Evolutionary conservation across 306 rosid species (phyloP).

Genomic region (Ceratonia siliqua): DNA sequence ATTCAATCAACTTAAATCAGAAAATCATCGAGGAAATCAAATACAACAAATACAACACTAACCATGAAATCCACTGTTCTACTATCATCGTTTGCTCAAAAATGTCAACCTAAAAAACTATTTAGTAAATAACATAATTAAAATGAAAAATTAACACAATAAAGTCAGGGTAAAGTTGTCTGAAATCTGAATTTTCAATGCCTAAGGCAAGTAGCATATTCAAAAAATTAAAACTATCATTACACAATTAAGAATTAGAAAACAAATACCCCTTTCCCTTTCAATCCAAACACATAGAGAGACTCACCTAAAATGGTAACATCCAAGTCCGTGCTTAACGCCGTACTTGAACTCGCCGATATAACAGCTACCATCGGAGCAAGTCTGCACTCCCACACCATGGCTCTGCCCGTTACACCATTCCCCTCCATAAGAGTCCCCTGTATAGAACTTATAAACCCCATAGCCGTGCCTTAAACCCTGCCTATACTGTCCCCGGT

Average conservation of each 20-base stretch:
- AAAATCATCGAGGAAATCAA: no score
- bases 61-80: no score
- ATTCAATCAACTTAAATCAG: no score
- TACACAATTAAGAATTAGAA: neutral
- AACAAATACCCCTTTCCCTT: neutral
- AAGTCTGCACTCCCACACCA: slow-evolving; percentile 80
- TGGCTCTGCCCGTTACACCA: slow-evolving; percentile 92
- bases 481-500: slow-evolving; percentile 69
- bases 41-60: no score
- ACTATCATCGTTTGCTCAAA: no score
- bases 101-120: no score
- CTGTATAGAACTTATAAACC: slow-evolving; percentile 70
- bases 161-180: neutral
- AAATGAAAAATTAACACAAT: no score
- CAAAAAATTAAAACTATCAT: neutral
- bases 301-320: slow-evolving; percentile 82
- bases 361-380: slow-evolving; percentile 83
- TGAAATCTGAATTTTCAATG: neutral
- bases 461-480: slow-evolving; percentile 87
- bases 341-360: slow-evolving; percentile 81
- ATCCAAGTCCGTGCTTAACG: slow-evolving; percentile 79
- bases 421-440: slow-evolving; percentile 82
- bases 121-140: no score
- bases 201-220: neutral
- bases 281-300: neutral